phyloP scores from a whole-genome alignment of 208 protist genomes.

The Spongospora subterranea region DNA sequence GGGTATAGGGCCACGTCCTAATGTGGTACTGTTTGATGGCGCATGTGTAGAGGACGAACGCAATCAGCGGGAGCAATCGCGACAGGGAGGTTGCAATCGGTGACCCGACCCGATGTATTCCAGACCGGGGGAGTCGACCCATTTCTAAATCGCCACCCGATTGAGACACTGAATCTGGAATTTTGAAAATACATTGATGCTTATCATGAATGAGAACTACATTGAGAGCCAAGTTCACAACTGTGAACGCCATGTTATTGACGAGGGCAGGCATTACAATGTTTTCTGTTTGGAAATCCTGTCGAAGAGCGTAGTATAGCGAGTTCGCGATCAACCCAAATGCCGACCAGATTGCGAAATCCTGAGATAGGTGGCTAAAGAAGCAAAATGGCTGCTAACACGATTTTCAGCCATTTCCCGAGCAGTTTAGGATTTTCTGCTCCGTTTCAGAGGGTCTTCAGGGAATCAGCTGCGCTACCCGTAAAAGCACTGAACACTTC shows the following conservation, averaged over 20 bases:
- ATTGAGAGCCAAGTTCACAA: constrained; percentile 49
- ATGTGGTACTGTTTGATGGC: not conserved
- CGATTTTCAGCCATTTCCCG: constrained; percentile 38
- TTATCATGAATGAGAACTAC: not conserved
- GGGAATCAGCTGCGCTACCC: not conserved
- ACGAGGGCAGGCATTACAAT: not conserved
- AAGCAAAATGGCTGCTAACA: not conserved
- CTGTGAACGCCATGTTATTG: constrained; percentile 45
- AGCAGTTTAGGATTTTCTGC: constrained; percentile 16
- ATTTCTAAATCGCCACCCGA: constrained; percentile 1
- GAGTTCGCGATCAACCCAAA: not conserved
- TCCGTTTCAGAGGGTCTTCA: constrained; percentile 14
- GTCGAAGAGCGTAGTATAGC: not conserved
- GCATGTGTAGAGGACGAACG: not conserved
- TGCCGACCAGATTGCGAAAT: not conserved
- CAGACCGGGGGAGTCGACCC: constrained; percentile 23
- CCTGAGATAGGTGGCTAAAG: not conserved
- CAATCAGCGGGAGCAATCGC: not conserved
- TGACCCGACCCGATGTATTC: not conserved
- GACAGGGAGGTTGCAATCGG: constrained; percentile 26
- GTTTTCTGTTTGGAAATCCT: constrained; percentile 53
- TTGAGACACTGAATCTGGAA: not conserved
- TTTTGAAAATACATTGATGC: not conserved
- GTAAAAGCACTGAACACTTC: not conserved
- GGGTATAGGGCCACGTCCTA: not conserved